Evolutionary conservation across 2,329 filamentous ascomycete genomes (phyloP).

Genomic region (Alternaria incomplexa): DNA sequence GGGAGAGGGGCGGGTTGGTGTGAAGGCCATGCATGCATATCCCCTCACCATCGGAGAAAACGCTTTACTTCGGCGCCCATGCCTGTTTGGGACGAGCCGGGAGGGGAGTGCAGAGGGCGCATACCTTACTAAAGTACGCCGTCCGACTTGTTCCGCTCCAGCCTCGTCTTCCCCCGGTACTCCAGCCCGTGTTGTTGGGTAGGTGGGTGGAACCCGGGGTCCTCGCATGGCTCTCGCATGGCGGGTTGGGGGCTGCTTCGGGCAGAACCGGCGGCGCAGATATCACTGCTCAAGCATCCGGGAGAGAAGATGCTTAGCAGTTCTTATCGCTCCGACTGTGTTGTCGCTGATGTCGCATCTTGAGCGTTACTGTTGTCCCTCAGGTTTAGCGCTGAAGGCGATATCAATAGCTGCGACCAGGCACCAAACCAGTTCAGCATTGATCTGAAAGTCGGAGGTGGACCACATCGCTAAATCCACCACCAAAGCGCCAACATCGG

Average conservation of each 20-base stretch:
- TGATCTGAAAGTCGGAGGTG: neutral
- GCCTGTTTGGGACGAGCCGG: slow-evolving; percentile 2
- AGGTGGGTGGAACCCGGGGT: neutral
- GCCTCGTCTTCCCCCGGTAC: neutral
- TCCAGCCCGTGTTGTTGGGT: slow-evolving; percentile 1
- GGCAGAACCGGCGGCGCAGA: neutral
- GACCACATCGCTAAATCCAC: neutral
- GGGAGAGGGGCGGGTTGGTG: slow-evolving; percentile 1
- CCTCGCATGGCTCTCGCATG: neutral
- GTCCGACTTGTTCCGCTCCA: slow-evolving; percentile 8
- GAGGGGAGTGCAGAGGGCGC: neutral
- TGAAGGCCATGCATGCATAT: neutral
- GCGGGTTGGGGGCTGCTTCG: neutral
- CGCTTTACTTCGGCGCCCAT: slow-evolving; percentile 7
- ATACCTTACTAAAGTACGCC: slow-evolving; percentile 12
- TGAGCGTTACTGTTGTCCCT: neutral
- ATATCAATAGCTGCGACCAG: neutral
- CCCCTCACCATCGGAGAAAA: neutral
- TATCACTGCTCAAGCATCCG: neutral
- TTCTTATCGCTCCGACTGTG: neutral
- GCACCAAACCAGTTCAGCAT: neutral
- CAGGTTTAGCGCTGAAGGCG: accelerated
- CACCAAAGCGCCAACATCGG: neutral
- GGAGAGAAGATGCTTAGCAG: neutral
- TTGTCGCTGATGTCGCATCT: neutral